Conservation (phyloP, 768 basidiomycete genomes). For the Crucibulum laeve region DNA sequence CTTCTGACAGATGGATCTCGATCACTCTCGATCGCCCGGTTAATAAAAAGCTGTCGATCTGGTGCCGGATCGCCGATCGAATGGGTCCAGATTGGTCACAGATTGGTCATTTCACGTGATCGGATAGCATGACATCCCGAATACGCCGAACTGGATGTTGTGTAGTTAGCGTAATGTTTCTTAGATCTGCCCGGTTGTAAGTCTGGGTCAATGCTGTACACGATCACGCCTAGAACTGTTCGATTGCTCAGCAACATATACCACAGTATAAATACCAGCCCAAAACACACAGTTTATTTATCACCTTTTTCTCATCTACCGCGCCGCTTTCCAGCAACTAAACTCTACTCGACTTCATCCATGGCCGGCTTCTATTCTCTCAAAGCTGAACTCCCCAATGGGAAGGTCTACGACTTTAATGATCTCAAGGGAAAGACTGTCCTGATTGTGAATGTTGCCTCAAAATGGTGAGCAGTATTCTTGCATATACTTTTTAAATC, state of each 20-base stretch:
- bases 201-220: slow-evolving; percentile 10
- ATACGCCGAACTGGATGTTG: no score
- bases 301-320: slow-evolving; percentile 5
- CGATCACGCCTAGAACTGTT: slow-evolving; percentile 18
- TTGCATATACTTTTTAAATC: not conserved
- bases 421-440: slow-evolving; percentile 75
- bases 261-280: slow-evolving; percentile 15
- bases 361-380: slow-evolving; percentile 57
- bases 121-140: not conserved
- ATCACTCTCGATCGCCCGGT: no score
- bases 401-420: slow-evolving; percentile 55
- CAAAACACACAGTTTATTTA: no score
- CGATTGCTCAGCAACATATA: slow-evolving; percentile 26
- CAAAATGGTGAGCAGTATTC: slow-evolving; percentile 51
- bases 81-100: no score
- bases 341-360: slow-evolving; percentile 7
- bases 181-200: slow-evolving; percentile 3
- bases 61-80: no score
- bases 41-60: no score
- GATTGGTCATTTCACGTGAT: not conserved
- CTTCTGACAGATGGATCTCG: no score
- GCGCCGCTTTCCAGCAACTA: slow-evolving; percentile 1
- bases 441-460: slow-evolving; percentile 75
- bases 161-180: no score
- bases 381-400: slow-evolving; percentile 58